These are phyloP conservation scores for Helminthosporium solani DNA, from an alignment of 2,329 filamentous ascomycete genomes.

Conservation along the genomic window DNA sequence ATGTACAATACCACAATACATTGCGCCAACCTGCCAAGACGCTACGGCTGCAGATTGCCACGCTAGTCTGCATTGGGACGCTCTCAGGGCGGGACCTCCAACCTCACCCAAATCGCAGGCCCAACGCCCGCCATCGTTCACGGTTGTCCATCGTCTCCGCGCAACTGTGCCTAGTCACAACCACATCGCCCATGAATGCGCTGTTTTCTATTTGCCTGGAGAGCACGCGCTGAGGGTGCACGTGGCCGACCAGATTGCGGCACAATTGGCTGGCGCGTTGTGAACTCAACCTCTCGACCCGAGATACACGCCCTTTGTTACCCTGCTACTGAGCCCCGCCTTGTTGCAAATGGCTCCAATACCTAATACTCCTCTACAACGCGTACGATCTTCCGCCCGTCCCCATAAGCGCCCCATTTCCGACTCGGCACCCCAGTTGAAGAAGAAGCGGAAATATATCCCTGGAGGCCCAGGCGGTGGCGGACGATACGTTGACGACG, in stretches of 20 bases:
- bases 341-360: slow-evolving; percentile 31
- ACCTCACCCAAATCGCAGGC: slow-evolving; percentile 15
- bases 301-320: slow-evolving; percentile 18
- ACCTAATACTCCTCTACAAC: slow-evolving; percentile 38
- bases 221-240: slow-evolving; percentile 31
- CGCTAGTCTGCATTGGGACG: slow-evolving; percentile 4
- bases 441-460: slow-evolving; percentile 64
- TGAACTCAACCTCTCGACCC: slow-evolving; percentile 15
- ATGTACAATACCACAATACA: neutral
- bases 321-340: slow-evolving; percentile 27
- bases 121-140: slow-evolving; percentile 22
- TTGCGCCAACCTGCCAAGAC: neutral
- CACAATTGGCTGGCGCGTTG: slow-evolving; percentile 33
- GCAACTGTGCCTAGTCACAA: slow-evolving; percentile 5
- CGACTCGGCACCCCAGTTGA: slow-evolving; percentile 46
- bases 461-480: slow-evolving; percentile 85
- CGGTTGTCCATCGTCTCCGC: slow-evolving; percentile 11
- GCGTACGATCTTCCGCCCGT: slow-evolving; percentile 37
- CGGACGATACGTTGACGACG: slow-evolving; percentile 76
- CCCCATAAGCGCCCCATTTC: slow-evolving; percentile 36
- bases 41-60: neutral
- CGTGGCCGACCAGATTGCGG: slow-evolving; percentile 19
- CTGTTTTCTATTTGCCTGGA: slow-evolving; percentile 21
- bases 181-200: slow-evolving; percentile 25
- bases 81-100: slow-evolving; percentile 6